Evolutionary conservation across 2,329 filamentous ascomycete species (phyloP).

Genomic region (Didymosphaeria variabile): DNA sequence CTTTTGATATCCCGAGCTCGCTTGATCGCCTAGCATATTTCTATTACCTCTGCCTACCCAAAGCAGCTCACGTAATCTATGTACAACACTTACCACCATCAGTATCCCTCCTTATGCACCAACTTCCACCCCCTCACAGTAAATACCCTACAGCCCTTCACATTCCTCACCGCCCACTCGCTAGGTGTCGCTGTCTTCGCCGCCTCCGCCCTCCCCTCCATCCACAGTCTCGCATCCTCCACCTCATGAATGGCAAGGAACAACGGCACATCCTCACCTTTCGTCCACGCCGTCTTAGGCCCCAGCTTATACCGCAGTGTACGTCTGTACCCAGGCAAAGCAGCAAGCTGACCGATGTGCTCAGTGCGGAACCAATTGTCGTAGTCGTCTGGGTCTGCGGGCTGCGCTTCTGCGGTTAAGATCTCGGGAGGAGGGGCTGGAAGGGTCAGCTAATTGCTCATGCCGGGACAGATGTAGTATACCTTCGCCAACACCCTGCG

Average conservation of each 20-base stretch:
- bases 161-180: constrained; percentile 7
- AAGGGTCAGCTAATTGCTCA: too few relatives aligned
- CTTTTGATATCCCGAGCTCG: too few relatives aligned
- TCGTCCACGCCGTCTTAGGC: not conserved
- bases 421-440: not conserved
- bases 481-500: not conserved
- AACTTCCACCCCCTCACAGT: constrained; percentile 6
- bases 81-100: too few relatives aligned
- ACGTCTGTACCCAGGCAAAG: not conserved
- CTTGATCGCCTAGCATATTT: too few relatives aligned
- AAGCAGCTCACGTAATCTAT: too few relatives aligned
- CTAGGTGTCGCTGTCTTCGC: not conserved
- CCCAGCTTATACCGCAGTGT: constrained; percentile 6
- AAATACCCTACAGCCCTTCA: not conserved
- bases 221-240: constrained; percentile 1
- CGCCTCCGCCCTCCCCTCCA: constrained; percentile 6
- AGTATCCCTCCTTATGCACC: not conserved
- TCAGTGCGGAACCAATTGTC: constrained; percentile 5
- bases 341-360: not conserved
- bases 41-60: not conserved
- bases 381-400: not conserved
- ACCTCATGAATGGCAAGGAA: constrained; percentile 8
- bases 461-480: not conserved
- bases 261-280: not conserved
- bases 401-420: constrained; percentile 3